Percentiles rank a stretch among this genome's conserved stretches.
Evolutionary conservation across 208 protist genomes (phyloP).

Genomic region (Leishmania turanica): DNA sequence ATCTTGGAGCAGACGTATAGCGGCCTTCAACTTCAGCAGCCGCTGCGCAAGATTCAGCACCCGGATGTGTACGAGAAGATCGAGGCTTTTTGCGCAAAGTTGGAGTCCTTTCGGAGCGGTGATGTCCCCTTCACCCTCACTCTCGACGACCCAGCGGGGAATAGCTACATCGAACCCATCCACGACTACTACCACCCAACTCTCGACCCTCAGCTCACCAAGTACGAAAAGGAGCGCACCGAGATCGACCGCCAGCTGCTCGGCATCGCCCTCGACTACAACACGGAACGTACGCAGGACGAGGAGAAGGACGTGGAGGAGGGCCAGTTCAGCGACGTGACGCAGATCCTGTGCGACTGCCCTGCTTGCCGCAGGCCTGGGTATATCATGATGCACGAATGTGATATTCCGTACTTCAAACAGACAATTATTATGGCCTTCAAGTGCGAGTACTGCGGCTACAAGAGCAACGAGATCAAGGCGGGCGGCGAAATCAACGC

Average conservation of each 20-base stretch:
- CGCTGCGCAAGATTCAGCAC: slow-evolving; percentile 72
- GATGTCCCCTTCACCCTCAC: slow-evolving; percentile 91
- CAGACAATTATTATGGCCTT: slow-evolving; percentile 95
- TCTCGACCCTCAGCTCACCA: slow-evolving; percentile 82
- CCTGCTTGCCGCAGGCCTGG: slow-evolving; percentile 73
- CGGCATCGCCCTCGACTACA: slow-evolving; percentile 87
- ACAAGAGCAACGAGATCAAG: slow-evolving; percentile 95
- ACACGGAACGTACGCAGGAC: slow-evolving; percentile 74
- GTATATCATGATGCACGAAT: slow-evolving; percentile 81
- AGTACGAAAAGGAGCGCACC: slow-evolving; percentile 84
- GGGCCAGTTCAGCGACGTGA: slow-evolving; percentile 73
- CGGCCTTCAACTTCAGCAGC: slow-evolving; percentile 78
- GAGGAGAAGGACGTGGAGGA: slow-evolving; percentile 82
- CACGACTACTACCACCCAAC: slow-evolving; percentile 92
- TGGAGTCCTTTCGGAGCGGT: slow-evolving; percentile 62
- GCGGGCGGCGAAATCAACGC: slow-evolving; percentile 84
- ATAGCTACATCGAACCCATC: slow-evolving; percentile 93
- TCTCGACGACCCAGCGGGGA: slow-evolving; percentile 93
- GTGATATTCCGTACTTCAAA: slow-evolving; percentile 96
- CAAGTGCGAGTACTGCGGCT: slow-evolving; percentile 94
- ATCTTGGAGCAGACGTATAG: slow-evolving; percentile 85
- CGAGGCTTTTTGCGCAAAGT: slow-evolving; percentile 75
- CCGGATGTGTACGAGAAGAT: slow-evolving; percentile 86
- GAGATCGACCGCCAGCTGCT: slow-evolving; percentile 89
- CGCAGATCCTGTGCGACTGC: slow-evolving; percentile 73